Evolutionary conservation across 805 yeast species (phyloP), one percentile per base, ranked within the genome.

Genomic region (Zygoascus bituminiphila): DNA sequence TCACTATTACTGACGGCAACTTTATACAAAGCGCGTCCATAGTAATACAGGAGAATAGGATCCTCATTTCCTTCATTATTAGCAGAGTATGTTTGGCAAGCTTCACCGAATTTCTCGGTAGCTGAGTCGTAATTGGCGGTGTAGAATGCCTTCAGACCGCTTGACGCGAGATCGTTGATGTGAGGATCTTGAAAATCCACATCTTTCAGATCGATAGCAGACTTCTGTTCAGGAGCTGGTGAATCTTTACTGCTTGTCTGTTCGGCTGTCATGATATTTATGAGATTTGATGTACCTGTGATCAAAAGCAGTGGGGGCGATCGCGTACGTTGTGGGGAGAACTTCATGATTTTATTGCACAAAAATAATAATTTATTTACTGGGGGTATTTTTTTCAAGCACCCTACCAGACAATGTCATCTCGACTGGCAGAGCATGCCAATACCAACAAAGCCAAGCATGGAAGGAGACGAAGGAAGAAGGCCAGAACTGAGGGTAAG

Each of bases 21-120:
- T 53, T 81, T 84, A 66, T 82, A 88, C 33, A 89, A 65, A 0
- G 95, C 80, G 62, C 81, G 79, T 2, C 96, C 96, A 55, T 88
- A 88, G 37, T 84, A 64, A 54, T 75, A 79, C 57, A 88, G 69
- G 55, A 87, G 71, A 52, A 85, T 85, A 4, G 93, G 83, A 52
- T 77, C 76, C 54, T 88, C 95, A 41, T 76, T 75, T n/a, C 77
- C 79, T 12, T 74, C 70, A 20, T 73, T 67, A 36, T 71, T 71
- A 10, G 67, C 66, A 44, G 78, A 74, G 54, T 67, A 73, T 39
- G 63, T 52, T 50, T 76, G 82, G 61, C 95, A 87, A 0, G 93
- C 88, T 48, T 79, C 78, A 0, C 86, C 88, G 54, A 82, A 85
- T 47, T 70, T 68, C 51, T 79, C 84, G 1, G 78, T 79, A 0